A percentile compares a stretch with the other conserved stretches of the same genome.
These are phyloP conservation scores for Ascochyta pisi DNA, from an alignment of 2,329 filamentous ascomycete species.

Conservation along the genomic window DNA sequence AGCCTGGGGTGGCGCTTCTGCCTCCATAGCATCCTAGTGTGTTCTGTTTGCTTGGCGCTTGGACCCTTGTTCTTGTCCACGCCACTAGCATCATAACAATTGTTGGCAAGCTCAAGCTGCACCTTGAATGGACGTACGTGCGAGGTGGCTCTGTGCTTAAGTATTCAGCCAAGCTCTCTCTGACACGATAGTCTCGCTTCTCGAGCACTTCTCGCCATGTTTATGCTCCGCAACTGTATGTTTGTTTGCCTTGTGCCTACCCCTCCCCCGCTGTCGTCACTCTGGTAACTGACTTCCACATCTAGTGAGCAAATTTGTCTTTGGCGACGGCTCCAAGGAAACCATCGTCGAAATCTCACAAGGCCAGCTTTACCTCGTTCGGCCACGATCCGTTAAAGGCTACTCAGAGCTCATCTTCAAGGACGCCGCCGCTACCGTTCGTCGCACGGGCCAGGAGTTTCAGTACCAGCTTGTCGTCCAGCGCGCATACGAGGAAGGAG, in stretches of 20 bases:
- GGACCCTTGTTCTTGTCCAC: slow-evolving; percentile 10
- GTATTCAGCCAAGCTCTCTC: slow-evolving; percentile 22
- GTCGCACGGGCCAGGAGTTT: slow-evolving; percentile 90
- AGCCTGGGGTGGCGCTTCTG: slow-evolving; percentile 5
- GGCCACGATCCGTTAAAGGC: slow-evolving; percentile 92
- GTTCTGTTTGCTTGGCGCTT: slow-evolving; percentile 10
- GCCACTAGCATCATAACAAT: slow-evolving; percentile 20
- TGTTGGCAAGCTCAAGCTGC: slow-evolving; percentile 4
- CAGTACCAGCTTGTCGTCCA: slow-evolving; percentile 98
- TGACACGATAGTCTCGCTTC: slow-evolving; percentile 25
- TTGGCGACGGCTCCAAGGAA: slow-evolving; percentile 87
- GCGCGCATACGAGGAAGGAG: slow-evolving; percentile 95
- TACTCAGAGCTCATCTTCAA: slow-evolving; percentile 99
- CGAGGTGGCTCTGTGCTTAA: slow-evolving; percentile 16
- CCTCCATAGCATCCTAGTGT: slow-evolving; percentile 4
- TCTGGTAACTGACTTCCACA: slow-evolving; percentile 28
- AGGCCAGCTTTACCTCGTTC: slow-evolving; percentile 96
- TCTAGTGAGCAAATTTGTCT: slow-evolving; percentile 88
- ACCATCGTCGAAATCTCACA: slow-evolving; percentile 93
- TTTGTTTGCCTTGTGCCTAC: slow-evolving; percentile 28
- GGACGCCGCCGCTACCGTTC: slow-evolving; percentile 90
- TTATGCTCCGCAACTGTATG: slow-evolving; percentile 51
- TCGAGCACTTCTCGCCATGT: slow-evolving; percentile 42
- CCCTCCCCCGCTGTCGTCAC: slow-evolving; percentile 38
- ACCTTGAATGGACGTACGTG: slow-evolving; percentile 14